Evolutionary conservation across 179 eudicot genomes (phyloP).

Genomic region (Beta lomatogona): DNA sequence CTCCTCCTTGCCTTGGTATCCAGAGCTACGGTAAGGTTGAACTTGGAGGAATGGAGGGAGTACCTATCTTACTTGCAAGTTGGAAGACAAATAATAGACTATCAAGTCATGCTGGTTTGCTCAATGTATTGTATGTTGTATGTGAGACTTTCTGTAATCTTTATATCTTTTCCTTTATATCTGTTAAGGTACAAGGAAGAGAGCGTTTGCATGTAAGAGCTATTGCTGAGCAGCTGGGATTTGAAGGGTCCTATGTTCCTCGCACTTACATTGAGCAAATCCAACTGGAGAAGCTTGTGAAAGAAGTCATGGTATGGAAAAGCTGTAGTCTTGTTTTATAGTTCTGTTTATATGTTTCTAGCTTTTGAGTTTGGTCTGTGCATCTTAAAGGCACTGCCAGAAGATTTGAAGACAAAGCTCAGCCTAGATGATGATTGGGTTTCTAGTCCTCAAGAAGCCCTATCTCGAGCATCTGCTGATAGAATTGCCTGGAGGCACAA

Average conservation of each 20-base stretch:
- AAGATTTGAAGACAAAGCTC: constrained; percentile 82
- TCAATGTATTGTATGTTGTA: background rate
- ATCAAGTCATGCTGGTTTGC: background rate
- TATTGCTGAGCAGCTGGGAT: constrained; percentile 74
- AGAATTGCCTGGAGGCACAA: constrained; percentile 54
- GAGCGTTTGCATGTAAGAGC: constrained; percentile 65
- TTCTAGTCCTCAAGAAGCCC: constrained; percentile 75
- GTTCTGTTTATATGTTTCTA: background rate
- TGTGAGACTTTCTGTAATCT: background rate
- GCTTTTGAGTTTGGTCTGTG: constrained; percentile 24
- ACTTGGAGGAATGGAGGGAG: too few species aligned
- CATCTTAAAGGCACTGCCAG: constrained; percentile 66
- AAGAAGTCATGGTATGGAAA: constrained; percentile 76
- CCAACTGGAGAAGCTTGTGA: constrained; percentile 87
- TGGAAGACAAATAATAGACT: background rate
- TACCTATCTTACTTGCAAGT: background rate
- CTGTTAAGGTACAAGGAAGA: constrained; percentile 64
- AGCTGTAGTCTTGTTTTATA: constrained; percentile 1
- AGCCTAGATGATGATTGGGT: constrained; percentile 77
- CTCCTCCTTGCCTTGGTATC: too few species aligned
- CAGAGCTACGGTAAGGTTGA: too few species aligned
- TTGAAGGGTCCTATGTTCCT: constrained; percentile 85
- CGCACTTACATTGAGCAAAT: constrained; percentile 90
- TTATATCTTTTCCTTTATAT: background rate
- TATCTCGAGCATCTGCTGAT: constrained; percentile 68